Evolutionary conservation across 441 rosid genomes (phyloP), one percentile per base, ranked within the genome.

Genomic region (Populus hybrid): DNA sequence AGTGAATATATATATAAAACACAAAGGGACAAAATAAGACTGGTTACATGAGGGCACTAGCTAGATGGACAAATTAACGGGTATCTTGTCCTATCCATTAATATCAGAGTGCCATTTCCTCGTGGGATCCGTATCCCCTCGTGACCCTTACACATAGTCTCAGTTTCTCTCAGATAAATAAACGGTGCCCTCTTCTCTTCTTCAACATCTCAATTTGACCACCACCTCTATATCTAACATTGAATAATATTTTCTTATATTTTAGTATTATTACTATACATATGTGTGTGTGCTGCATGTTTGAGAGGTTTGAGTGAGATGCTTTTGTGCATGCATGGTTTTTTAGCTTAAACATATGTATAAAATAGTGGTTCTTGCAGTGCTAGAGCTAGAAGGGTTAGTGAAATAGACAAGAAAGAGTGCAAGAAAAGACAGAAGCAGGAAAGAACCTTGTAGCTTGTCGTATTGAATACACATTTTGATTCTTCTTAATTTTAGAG

Each of bases 401-500:
- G 70, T 57, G 86, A 79, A 82, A 75, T 75, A 73, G 91, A 88
- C 90, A 88, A 88, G 84, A 83, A 81, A 83, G 83, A 79, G 85
- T 70, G 85, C 72, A 11, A 85, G 88, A 84, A 85, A 87, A 80
- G 88, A 83, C 87, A 84, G 84, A 46, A 46, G 16, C 4, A 83
- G 78, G 86, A 81, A 89, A 79, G 83, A 86, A 85, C 84, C 88
- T 84, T 81, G 85, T 82, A 84, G 83, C 81, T 82, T 85, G 84
- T 77, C 84, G 71, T 80, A 69, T 85, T 73, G 69, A 77, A 80
- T 77, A 76, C 81, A 82, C 71, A 73, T 78, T 86, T 83, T 81
- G 86, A 85, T 85, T 86, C 86, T 12, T 59, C 67, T 75, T 70
- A 59, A 12, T 66, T 75, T 74, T 74, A 76, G 70, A 77, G 79